phyloP scores from a whole-genome alignment of 306 rosid species.

The Canavalia ensiformis region DNA sequence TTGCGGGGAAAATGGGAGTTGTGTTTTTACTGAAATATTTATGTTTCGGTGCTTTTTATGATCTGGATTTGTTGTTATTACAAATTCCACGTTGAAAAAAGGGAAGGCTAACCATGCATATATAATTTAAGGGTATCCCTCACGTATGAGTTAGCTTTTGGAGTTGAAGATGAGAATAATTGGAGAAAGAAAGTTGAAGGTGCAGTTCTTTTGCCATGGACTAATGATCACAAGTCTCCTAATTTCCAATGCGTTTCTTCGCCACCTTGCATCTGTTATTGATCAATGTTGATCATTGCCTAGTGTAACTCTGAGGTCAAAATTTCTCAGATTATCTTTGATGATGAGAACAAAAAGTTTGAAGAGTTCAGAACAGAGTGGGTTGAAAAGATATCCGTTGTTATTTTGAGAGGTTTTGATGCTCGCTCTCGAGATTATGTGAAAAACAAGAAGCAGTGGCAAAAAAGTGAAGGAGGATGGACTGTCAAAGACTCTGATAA shows the following conservation, averaged over 20 bases:
- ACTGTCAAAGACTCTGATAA: constrained; percentile 73
- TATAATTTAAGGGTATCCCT: no score
- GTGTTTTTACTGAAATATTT: neutral
- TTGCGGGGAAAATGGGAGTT: constrained; percentile 30
- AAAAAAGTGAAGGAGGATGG: constrained; percentile 82
- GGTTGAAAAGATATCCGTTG: constrained; percentile 80
- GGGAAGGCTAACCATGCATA: no score
- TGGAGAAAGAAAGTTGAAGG: constrained; percentile 79
- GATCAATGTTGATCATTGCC: constrained; percentile 86
- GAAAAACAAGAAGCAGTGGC: constrained; percentile 92
- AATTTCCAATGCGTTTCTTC: constrained; percentile 69
- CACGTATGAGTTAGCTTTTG: no score
- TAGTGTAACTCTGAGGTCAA: constrained; percentile 64
- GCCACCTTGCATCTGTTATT: constrained; percentile 66
- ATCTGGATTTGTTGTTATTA: constrained; percentile 15
- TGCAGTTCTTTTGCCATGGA: constrained; percentile 56
- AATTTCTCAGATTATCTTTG: constrained; percentile 80
- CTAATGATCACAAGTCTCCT: constrained; percentile 87
- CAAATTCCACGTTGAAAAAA: no score
- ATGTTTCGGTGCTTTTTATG: neutral
- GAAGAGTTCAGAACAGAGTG: constrained; percentile 79
- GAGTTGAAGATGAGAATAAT: constrained; percentile 64
- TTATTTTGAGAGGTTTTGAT: constrained; percentile 89
- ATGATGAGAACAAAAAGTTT: constrained; percentile 70
- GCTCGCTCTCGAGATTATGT: constrained; percentile 74